Base-by-base conservation (phyloP, 129 eudicot genomes). In the Gnaphalium uliginosum region DNA sequence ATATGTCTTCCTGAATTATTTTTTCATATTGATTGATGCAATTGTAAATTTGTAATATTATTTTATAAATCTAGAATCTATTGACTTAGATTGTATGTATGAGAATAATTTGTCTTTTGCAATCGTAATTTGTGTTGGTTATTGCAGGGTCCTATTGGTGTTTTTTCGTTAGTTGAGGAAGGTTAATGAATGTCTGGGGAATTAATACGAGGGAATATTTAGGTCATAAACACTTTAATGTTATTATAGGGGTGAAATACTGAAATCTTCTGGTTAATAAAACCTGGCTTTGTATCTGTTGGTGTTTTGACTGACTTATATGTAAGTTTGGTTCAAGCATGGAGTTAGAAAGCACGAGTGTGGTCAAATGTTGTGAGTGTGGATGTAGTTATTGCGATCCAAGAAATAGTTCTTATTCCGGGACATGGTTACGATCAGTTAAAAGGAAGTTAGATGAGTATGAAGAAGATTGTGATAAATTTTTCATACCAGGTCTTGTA, bases 371-470 rank as follows among this genome's bases (percentile, higher is more conserved):
- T 72, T 85, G 93, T 78, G 86, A 89, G 25, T 86, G 96, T 69
- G 93, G 82, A 29, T 84, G 86, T 81, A 75, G 69, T 72, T 82
- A 84, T 74, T 81, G 96, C 71, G 67, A 79, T 10, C 9, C 78
- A 22, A 76, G 81, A 56, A 73, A 81, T 26, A 69, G 86, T 15
- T 86, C 91, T 35, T 79, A 81, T 59, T 82, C 89, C 0, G 89
- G 94, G 67, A 71, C 88, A 11, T 92, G 85, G 81, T 41, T 89
- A 22, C 80, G 98, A 6, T 79, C 96, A 0, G 96, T 88, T 6
- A 92, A 88, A 83, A 84, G 97, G 50, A 94, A 89, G 64, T 71
- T 72, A 41, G 93, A 87, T 50, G 96, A 88, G 35, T 77, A 33
- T 22, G 96, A 87, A 73, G 90, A 70, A 56, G 73, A 74, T 2